Evolutionary conservation across 495 filamentous ascomycete species (phyloP).

Genomic region (Penicillium argentinense): DNA sequence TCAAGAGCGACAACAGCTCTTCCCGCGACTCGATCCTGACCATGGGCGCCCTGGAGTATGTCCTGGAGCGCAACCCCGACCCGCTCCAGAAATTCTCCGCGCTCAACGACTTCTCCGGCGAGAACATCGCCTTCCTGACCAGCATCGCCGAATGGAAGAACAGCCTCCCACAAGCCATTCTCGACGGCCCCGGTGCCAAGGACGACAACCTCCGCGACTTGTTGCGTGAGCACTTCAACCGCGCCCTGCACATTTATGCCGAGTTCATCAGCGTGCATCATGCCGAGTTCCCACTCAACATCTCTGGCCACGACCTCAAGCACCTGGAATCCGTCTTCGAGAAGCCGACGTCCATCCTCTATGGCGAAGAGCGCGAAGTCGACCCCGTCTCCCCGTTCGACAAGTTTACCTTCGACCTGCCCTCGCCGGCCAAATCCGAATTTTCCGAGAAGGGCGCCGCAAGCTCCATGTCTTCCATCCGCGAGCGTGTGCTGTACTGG

Average conservation of each 20-base stretch:
- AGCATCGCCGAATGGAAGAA: slow-evolving; percentile 56
- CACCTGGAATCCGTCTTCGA: slow-evolving; percentile 53
- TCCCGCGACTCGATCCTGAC: slow-evolving; percentile 46
- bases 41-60: slow-evolving; percentile 60
- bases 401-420: slow-evolving; percentile 16
- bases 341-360: slow-evolving; percentile 31
- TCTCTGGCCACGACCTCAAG: slow-evolving; percentile 49
- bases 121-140: slow-evolving; percentile 67
- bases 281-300: slow-evolving; percentile 64
- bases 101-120: slow-evolving; percentile 62
- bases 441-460: slow-evolving; percentile 22
- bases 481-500: slow-evolving; percentile 32
- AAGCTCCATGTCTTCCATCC: slow-evolving; percentile 16
- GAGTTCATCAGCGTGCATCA: slow-evolving; percentile 54
- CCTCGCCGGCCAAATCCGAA: slow-evolving; percentile 21
- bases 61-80: slow-evolving; percentile 52
- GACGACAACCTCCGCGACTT: slow-evolving; percentile 26
- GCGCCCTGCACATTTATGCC: slow-evolving; percentile 57
- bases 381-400: slow-evolving; percentile 36
- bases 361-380: slow-evolving; percentile 30
- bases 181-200: slow-evolving; percentile 11
- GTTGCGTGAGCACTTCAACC: slow-evolving; percentile 46
- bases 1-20: slow-evolving; percentile 20
- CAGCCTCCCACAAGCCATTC: slow-evolving; percentile 18
- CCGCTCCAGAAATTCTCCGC: slow-evolving; percentile 61